Conservation (phyloP, 257 asterid genomes). For the Solanum chaucha region DNA sequence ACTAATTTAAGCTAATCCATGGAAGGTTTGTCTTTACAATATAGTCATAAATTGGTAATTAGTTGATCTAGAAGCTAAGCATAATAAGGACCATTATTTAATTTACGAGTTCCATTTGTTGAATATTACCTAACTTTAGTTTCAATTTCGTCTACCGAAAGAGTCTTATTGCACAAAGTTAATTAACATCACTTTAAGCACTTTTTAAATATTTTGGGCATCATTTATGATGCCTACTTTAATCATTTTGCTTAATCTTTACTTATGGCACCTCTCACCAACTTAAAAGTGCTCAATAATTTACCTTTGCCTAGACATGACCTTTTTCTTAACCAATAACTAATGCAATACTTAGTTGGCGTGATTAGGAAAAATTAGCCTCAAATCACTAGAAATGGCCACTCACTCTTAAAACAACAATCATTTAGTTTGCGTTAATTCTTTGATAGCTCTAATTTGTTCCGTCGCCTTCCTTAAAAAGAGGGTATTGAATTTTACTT, state of each 20-base stretch:
- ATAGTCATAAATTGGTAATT: background rate
- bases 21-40: background rate
- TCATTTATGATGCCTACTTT: background rate
- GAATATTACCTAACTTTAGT: background rate
- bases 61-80: background rate
- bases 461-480: background rate
- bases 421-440: background rate
- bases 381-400: background rate
- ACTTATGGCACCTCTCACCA: conserved; percentile 9
- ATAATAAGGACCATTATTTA: background rate
- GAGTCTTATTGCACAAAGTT: background rate
- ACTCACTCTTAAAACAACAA: background rate
- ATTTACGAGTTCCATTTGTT: background rate
- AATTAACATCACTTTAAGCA: background rate
- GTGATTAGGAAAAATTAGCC: background rate
- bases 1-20: background rate
- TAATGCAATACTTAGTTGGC: background rate
- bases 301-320: conserved; percentile 1
- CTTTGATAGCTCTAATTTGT: background rate
- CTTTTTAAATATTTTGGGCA: background rate
- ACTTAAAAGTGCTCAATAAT: conserved; percentile 5
- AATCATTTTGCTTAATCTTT: conserved; percentile 21
- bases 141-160: background rate
- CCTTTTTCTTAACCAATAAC: background rate
- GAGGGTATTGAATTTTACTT: too few species aligned